Conservation (phyloP, 2,329 filamentous ascomycete species). For the Alternaria sp. region DNA sequence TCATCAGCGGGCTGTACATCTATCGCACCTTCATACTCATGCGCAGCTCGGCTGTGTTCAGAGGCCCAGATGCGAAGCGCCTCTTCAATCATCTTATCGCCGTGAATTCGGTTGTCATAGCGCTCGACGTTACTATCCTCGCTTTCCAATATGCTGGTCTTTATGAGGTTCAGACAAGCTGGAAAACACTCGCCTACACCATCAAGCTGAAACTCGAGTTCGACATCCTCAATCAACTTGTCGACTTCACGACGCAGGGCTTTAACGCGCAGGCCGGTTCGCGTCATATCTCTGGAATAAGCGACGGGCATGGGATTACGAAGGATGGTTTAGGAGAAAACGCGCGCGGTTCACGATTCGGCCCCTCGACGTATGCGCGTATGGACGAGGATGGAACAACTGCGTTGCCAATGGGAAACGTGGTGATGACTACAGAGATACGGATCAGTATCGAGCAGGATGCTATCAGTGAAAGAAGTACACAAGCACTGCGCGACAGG, state of each 20-base stretch:
- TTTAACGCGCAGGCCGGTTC: constrained; percentile 8
- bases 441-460: constrained; percentile 22
- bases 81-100: constrained; percentile 46
- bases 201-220: constrained; percentile 63
- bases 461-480: neutral
- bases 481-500: neutral
- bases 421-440: constrained; percentile 32
- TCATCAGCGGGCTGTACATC: constrained; percentile 56
- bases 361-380: constrained; percentile 20
- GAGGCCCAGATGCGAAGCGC: constrained; percentile 17
- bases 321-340: neutral
- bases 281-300: neutral
- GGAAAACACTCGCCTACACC: constrained; percentile 53
- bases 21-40: constrained; percentile 59
- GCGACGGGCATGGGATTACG: neutral
- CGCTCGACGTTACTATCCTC: constrained; percentile 50
- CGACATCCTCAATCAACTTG: constrained; percentile 57
- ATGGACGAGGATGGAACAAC: constrained; percentile 21
- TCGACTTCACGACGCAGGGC: constrained; percentile 24
- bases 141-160: constrained; percentile 50
- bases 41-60: constrained; percentile 8
- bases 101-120: constrained; percentile 51
- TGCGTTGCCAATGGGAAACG: constrained; percentile 8
- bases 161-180: constrained; percentile 38
- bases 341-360: neutral